Evolutionary conservation across 2,329 filamentous ascomycete species (phyloP).

Genomic region (Aspergillus fijiensis): DNA sequence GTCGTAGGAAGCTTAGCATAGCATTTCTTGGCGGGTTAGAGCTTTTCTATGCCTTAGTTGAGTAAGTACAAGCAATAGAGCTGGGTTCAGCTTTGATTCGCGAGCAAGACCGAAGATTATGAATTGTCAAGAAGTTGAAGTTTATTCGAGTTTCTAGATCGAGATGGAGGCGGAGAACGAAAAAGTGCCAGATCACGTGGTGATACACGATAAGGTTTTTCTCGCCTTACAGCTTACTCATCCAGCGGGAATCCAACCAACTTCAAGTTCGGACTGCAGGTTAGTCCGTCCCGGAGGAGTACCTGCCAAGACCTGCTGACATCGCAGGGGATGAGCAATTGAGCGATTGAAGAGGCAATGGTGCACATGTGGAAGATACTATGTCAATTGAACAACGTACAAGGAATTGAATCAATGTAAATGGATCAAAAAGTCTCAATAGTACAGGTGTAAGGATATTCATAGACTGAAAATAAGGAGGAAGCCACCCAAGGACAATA

Average conservation of each 20-base stretch:
- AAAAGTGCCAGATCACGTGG: constrained; percentile 24
- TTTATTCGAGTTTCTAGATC: not conserved
- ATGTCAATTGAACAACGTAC: constrained; percentile 1
- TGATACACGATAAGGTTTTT: constrained; percentile 24
- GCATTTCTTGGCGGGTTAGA: constrained; percentile 24
- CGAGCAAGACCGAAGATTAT: not conserved
- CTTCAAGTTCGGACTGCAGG: not conserved
- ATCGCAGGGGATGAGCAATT: not conserved
- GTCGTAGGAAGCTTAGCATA: constrained; percentile 38
- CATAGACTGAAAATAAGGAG: not conserved
- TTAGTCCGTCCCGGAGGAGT: constrained; percentile 2
- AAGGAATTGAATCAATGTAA: not conserved
- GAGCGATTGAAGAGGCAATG: not conserved
- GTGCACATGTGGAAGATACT: constrained; percentile 1
- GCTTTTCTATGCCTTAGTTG: not conserved
- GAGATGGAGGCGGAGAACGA: constrained; percentile 9
- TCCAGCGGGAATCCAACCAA: not conserved
- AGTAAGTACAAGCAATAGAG: not conserved
- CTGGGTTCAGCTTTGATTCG: not conserved
- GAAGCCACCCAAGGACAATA: not conserved
- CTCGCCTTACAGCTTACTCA: not conserved
- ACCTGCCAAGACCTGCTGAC: constrained; percentile 10
- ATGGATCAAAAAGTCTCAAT: not conserved
- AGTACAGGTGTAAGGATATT: not conserved
- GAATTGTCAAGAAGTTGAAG: not conserved